Evolutionary conservation across 1,284 basidiomycete species (phyloP).

Genomic region (Neotropicomus parvogracilis): DNA sequence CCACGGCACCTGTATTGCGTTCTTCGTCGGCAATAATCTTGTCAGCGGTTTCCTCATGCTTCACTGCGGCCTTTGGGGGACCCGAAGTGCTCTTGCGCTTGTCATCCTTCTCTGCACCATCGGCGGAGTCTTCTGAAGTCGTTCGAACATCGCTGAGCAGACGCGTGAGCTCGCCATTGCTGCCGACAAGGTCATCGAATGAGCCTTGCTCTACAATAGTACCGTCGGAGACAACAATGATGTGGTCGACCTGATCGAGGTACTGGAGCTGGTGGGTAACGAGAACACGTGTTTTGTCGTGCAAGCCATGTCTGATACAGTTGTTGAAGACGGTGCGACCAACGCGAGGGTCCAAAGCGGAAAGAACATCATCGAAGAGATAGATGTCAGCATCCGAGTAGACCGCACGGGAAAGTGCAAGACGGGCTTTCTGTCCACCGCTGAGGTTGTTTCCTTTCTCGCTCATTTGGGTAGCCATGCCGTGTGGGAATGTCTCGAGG

Average conservation of each 20-base stretch:
- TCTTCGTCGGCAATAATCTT: conserved; percentile 58
- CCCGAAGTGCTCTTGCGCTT: conserved; percentile 21
- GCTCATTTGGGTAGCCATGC: conserved; percentile 59
- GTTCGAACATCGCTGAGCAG: conserved; percentile 36
- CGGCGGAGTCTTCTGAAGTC: conserved; percentile 30
- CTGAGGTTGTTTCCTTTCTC: conserved; percentile 53
- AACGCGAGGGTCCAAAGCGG: conserved; percentile 55
- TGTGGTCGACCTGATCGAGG: conserved; percentile 50
- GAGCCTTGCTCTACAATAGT: conserved; percentile 42
- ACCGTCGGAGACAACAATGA: conserved; percentile 49
- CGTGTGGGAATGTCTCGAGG: conserved; percentile 55
- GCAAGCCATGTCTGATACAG: conserved; percentile 52
- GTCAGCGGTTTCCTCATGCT: conserved; percentile 27
- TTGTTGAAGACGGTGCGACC: conserved; percentile 59
- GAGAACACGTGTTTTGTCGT: conserved; percentile 48
- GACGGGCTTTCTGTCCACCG: conserved; percentile 49
- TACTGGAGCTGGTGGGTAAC: conserved; percentile 63
- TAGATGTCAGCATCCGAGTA: conserved; percentile 52
- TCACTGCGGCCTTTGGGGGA: conserved; percentile 7
- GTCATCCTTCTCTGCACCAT: conserved; percentile 29
- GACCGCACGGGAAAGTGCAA: conserved; percentile 57
- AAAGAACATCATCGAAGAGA: conserved; percentile 48
- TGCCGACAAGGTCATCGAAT: conserved; percentile 36
- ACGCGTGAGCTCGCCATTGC: conserved; percentile 36
- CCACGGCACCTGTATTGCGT: conserved; percentile 51